Evolutionary conservation across 805 yeast species (phyloP).

Genomic region (Saccharomyces eubayanus): DNA sequence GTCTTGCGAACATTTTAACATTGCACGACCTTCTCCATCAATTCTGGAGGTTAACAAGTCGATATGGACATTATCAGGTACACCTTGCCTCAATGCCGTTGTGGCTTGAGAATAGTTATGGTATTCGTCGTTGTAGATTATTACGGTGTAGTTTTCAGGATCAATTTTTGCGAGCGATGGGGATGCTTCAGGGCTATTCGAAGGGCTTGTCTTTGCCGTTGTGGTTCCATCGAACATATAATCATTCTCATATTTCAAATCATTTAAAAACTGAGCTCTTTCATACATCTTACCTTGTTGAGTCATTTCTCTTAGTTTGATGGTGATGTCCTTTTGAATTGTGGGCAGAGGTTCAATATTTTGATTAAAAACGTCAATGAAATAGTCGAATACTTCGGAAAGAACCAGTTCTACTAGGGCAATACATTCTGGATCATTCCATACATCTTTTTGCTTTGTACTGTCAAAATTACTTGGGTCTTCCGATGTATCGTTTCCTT

Average conservation of each 20-base stretch:
- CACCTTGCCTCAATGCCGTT: constrained; percentile 37
- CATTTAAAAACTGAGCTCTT: constrained; percentile 14
- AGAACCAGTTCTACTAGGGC: constrained; percentile 25
- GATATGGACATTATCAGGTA: constrained; percentile 29
- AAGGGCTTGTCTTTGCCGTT: not conserved
- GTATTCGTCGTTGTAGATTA: constrained; percentile 74
- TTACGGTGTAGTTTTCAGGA: constrained; percentile 37
- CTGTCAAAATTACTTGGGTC: constrained; percentile 33
- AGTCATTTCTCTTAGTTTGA: constrained; percentile 23
- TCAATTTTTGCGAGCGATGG: constrained; percentile 1
- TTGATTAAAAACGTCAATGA: constrained; percentile 34
- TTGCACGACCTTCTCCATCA: constrained; percentile 43
- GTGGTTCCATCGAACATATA: constrained; percentile 3
- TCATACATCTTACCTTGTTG: constrained; percentile 17
- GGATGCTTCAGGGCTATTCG: not conserved
- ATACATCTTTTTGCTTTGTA: constrained; percentile 7
- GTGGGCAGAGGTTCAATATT: constrained; percentile 30
- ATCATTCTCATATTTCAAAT: constrained; percentile 15
- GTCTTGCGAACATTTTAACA: constrained; percentile 33
- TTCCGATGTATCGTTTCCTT: constrained; percentile 6
- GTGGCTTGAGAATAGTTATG: constrained; percentile 54
- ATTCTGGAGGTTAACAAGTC: constrained; percentile 36
- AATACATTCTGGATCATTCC: constrained; percentile 7
- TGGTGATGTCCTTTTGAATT: constrained; percentile 24
- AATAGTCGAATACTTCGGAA: constrained; percentile 32